Conservation (phyloP, 192 early-diverging fungal species). For the Backusella liffmaniae region DNA sequence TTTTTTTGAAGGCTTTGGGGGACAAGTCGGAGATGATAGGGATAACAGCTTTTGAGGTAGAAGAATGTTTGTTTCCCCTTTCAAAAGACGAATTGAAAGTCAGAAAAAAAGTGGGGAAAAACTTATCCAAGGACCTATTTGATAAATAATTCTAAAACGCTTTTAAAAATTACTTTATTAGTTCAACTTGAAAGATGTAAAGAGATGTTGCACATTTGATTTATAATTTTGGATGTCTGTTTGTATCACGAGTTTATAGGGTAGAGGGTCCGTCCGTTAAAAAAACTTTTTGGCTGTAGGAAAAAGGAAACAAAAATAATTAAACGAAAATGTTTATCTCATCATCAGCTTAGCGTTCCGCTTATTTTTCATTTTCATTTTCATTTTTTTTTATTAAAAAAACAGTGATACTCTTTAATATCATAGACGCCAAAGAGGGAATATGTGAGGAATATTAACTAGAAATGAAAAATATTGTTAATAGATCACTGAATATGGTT, state of each 20-base stretch:
- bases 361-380: not conserved
- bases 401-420: not conserved
- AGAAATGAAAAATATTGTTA: no score
- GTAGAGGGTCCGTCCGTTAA: not conserved
- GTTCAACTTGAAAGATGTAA: not conserved
- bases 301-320: not conserved
- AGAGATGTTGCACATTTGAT: not conserved
- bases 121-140: not conserved
- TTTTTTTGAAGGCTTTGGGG: not conserved
- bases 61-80: not conserved
- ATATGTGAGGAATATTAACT: no score
- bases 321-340: not conserved
- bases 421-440: not conserved
- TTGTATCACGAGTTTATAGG: not conserved
- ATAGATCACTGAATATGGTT: not conserved
- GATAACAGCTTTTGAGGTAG: not conserved
- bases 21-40: not conserved
- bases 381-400: not conserved
- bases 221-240: not conserved
- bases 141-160: not conserved
- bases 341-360: slow-evolving; percentile 1
- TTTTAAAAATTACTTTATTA: slow-evolving; percentile 7
- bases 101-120: slow-evolving; percentile 2
- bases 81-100: not conserved
- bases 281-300: not conserved